Base-by-base conservation (phyloP, 805 yeast species). In the Pichia rugopelliculosa region DNA sequence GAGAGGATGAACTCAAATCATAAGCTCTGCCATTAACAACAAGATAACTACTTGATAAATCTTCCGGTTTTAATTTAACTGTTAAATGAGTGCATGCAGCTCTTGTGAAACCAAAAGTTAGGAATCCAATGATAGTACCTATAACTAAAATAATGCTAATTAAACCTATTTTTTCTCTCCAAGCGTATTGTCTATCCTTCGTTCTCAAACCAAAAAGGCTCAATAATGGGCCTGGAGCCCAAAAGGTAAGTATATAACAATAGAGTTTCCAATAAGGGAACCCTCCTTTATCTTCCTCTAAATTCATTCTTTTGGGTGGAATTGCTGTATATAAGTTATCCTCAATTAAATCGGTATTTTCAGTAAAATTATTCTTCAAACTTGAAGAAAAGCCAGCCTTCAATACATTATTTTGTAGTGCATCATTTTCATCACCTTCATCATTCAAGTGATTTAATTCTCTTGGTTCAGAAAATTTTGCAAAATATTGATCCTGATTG, bases 131-230 rank as follows among this genome's bases (percentile, higher is more conserved):
- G 45, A 84, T 63, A 0, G 87, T 79, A 47, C 93, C 97, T 41
- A 86, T 68, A 55, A 76, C 75, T 18, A 84, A 53, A 56, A 91
- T 89, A 46, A 89, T 73, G 1, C 93, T 75, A 39, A 91, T 72
- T 39, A 93, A 72, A 1, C 88, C 98, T 46, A 90, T 84, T 61
- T 91, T 91, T 60, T 93, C 99, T 60, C 99, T 77, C 99, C 99
- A 93, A 0, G 98, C 98, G 72, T 80, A 79, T 62, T 90, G 97
- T 50, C 96, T 79, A 39, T 82, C 90, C 55, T 80, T 79, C 20
- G 84, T 80, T 30, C 76, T 75, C 75, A 91, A 75, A 3, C 98
- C 98, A 65, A 79, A 84, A 39, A 86, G 64, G 39, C 69, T 69
- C 57, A 89, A 67, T 30, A 88, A 53, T 0, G 89, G 82, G 3